Evolutionary conservation across 805 yeast genomes (phyloP).

Genomic region (Suhomyces sp.): DNA sequence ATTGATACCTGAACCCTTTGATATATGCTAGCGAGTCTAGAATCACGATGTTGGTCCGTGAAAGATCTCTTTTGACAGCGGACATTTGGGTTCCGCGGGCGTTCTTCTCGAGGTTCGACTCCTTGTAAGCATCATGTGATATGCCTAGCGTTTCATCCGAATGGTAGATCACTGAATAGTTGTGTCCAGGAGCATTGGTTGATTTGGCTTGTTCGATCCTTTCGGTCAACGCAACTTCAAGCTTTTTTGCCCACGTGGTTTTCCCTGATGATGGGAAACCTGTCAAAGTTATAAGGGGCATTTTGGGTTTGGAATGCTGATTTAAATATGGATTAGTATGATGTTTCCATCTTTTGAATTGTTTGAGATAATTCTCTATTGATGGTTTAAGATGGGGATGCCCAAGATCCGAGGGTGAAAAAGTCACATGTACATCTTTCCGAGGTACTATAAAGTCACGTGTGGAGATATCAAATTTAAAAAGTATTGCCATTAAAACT

Average conservation of each 20-base stretch:
- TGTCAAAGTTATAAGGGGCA: slow-evolving; percentile 84
- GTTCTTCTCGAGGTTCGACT: slow-evolving; percentile 73
- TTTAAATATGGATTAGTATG: no score
- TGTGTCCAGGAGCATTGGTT: slow-evolving; percentile 48
- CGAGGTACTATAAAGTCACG: no score
- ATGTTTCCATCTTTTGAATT: no score
- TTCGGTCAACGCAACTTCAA: slow-evolving; percentile 47
- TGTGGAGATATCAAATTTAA: no score
- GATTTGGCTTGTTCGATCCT: slow-evolving; percentile 41
- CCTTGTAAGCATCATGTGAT: slow-evolving; percentile 62
- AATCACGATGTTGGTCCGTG: slow-evolving; percentile 69
- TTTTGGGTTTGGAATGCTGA: slow-evolving; percentile 33
- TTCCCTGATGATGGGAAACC: slow-evolving; percentile 90
- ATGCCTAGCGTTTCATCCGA: slow-evolving; percentile 79
- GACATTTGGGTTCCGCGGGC: slow-evolving; percentile 83
- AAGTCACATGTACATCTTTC: no score
- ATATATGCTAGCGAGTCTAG: slow-evolving; percentile 86
- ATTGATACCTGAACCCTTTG: slow-evolving; percentile 92
- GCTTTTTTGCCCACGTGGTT: slow-evolving; percentile 64
- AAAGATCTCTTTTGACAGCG: slow-evolving; percentile 80
- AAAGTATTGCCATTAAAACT: no score
- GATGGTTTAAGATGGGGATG: no score
- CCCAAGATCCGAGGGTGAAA: no score
- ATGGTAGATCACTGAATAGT: slow-evolving; percentile 64
- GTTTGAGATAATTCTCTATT: no score